These are phyloP conservation scores for Ophiorrhiza pumila DNA, from an alignment of 257 asterid genomes.

Conservation along the genomic window DNA sequence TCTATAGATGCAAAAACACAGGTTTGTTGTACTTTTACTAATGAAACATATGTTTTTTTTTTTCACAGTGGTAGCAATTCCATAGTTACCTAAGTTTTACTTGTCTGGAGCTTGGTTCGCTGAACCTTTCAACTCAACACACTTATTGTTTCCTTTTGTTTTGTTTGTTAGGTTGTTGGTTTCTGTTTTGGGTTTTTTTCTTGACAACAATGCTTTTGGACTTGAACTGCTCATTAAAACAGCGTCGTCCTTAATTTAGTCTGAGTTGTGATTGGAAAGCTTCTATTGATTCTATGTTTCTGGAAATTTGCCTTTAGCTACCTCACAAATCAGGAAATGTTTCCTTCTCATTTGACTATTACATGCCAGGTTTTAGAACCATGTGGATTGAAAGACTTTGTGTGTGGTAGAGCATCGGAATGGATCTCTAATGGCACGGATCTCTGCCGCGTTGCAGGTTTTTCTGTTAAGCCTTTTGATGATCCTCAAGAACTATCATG, in stretches of 20 bases:
- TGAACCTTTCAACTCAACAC: neutral
- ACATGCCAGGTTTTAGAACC: conserved; percentile 84
- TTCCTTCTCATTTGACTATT: conserved; percentile 31
- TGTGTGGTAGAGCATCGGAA: conserved; percentile 93
- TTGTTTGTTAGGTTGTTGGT: neutral
- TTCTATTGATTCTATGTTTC: neutral
- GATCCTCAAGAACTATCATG: conserved; percentile 59
- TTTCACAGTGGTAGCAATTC: neutral
- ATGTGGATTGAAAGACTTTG: conserved; percentile 78
- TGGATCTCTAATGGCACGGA: conserved; percentile 98
- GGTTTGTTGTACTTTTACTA: conserved; percentile 39
- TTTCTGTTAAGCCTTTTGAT: conserved; percentile 58
- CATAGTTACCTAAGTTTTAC: neutral
- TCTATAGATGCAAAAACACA: conserved; percentile 82
- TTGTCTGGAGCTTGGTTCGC: neutral
- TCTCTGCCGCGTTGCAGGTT: conserved; percentile 88
- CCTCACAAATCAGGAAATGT: conserved; percentile 6
- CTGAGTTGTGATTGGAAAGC: neutral
- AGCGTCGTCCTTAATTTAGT: neutral
- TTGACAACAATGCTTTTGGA: neutral
- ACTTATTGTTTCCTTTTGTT: neutral
- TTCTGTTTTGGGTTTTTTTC: neutral
- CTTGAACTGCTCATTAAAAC: neutral
- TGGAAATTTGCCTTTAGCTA: neutral
- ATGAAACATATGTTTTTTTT: neutral